Evolutionary conservation across 75 land plant species (phyloP), one percentile per base, ranked within the genome.

Genomic region (Ceratopteris richardii): DNA sequence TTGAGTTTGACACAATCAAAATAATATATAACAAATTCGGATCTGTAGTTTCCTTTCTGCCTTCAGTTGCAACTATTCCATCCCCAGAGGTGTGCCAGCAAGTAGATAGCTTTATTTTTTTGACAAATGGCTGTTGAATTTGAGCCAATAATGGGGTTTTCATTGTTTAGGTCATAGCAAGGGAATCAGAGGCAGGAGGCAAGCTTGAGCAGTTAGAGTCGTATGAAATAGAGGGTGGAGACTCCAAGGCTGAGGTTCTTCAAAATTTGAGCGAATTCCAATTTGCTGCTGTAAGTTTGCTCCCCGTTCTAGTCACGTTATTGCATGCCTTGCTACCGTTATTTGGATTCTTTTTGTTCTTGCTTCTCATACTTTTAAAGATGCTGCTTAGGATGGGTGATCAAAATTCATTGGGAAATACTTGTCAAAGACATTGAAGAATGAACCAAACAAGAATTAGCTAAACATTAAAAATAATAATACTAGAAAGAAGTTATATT

Each of bases 161-260:
- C n/a, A n/a, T n/a, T n/a, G 7, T 4, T 23, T 58, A 87, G 92
- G 59, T 74, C 61, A 75, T 81, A 29, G 88, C 78, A 69, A 81
- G 55, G 61, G 93, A 88, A 54, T 53, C 85, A 47, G 96, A 82
- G 67, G 28, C 72, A 31, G 88, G 86, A 1, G 88, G 91, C 47
- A 82, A 66, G 67, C 66, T 83, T 57, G 77, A 84, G 44, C 84
- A 84, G 21, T 31, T 95, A 36, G 89, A 87, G 54, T 70, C 77
- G 13, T 90, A 95, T 59, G 99, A 95, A 71, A 78, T 90, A 61
- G 99, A 95, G 76, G 99, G 97, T 23, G 84, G 71, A 31, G 99
- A 87, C 7, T 65, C 77, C 44, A 80, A 80, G 63, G 70, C 47
- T 18, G 97, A 90, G 66, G 71, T 84, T 21, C 77, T 95, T 61